Percentiles rank a stretch among this genome's conserved stretches.
These are phyloP conservation scores for Brassica cretica DNA, from an alignment of 345 rosid species.

Conservation along the genomic window DNA sequence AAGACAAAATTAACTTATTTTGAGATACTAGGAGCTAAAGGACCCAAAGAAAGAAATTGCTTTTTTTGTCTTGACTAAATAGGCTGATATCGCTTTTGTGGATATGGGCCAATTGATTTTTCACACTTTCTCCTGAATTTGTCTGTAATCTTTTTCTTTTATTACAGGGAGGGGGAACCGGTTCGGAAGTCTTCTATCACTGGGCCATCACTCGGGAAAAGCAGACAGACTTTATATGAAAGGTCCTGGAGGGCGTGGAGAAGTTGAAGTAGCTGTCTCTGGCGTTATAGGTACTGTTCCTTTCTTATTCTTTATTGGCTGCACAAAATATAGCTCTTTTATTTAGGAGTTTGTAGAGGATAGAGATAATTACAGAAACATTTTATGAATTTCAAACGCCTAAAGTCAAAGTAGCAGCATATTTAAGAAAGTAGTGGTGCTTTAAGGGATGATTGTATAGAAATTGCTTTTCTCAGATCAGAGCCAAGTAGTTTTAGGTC, in stretches of 20 bases:
- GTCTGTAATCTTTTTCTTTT: not conserved
- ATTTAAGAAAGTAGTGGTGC: slow-evolving; percentile 24
- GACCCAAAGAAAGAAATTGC: slow-evolving; percentile 1
- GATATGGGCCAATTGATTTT: not conserved
- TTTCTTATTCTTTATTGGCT: slow-evolving; percentile 15
- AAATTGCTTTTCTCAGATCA: slow-evolving; percentile 64
- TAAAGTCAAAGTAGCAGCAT: slow-evolving; percentile 1
- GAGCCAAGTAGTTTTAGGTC: slow-evolving; percentile 79
- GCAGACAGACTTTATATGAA: slow-evolving; percentile 87
- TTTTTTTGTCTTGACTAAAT: not conserved
- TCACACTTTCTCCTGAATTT: not conserved
- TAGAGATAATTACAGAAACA: slow-evolving; percentile 15
- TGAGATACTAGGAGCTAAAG: not conserved
- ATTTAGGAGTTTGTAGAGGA: not conserved
- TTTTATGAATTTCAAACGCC: not conserved
- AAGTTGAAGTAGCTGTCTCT: slow-evolving; percentile 98
- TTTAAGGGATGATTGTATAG: slow-evolving; percentile 37
- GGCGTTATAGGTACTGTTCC: slow-evolving; percentile 67
- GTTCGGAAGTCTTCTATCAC: slow-evolving; percentile 77
- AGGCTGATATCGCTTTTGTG: slow-evolving; percentile 1
- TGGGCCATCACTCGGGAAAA: slow-evolving; percentile 73
- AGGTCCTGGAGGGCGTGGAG: slow-evolving; percentile 99
- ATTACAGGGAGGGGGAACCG: slow-evolving; percentile 74
- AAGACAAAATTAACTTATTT: not conserved
- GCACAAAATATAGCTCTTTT: slow-evolving; percentile 5